phyloP scores from a whole-genome alignment of 2,329 filamentous ascomycete genomes.

The Scedosporium minutisporum region DNA sequence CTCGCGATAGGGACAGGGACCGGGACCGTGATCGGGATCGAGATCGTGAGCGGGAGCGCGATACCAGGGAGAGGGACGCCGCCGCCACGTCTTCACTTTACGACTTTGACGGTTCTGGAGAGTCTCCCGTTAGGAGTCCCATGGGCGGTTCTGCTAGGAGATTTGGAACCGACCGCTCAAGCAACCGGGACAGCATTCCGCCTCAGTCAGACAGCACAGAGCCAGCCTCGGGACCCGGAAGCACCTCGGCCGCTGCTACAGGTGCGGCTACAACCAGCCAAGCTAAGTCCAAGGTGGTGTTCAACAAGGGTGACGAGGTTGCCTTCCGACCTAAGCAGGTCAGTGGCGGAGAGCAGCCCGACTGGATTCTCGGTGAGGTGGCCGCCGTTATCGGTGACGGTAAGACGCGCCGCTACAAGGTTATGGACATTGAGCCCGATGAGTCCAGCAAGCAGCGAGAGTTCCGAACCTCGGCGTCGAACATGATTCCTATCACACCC shows the following conservation, averaged over 20 bases:
- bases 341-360: slow-evolving; percentile 36
- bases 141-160: slow-evolving; percentile 19
- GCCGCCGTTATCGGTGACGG: slow-evolving; percentile 66
- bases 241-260: slow-evolving; percentile 16
- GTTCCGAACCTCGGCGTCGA: slow-evolving; percentile 63
- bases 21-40: neutral
- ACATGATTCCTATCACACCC: slow-evolving; percentile 67
- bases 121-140: slow-evolving; percentile 36
- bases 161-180: slow-evolving; percentile 23
- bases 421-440: slow-evolving; percentile 71
- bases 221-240: slow-evolving; percentile 24
- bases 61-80: slow-evolving; percentile 5
- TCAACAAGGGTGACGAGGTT: slow-evolving; percentile 53
- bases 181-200: slow-evolving; percentile 41
- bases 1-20: neutral
- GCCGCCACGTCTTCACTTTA: slow-evolving; percentile 27
- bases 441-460: slow-evolving; percentile 52
- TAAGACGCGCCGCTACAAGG: slow-evolving; percentile 68
- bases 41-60: neutral
- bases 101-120: slow-evolving; percentile 33
- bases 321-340: slow-evolving; percentile 53
- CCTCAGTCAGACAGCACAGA: slow-evolving; percentile 46
- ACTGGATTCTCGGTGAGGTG: slow-evolving; percentile 72
- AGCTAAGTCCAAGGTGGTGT: slow-evolving; percentile 41
- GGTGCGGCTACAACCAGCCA: slow-evolving; percentile 10